Evolutionary conservation across 179 eudicot genomes (phyloP), one percentile per base, ranked within the genome.

Genomic region (Pouteria campechiana): DNA sequence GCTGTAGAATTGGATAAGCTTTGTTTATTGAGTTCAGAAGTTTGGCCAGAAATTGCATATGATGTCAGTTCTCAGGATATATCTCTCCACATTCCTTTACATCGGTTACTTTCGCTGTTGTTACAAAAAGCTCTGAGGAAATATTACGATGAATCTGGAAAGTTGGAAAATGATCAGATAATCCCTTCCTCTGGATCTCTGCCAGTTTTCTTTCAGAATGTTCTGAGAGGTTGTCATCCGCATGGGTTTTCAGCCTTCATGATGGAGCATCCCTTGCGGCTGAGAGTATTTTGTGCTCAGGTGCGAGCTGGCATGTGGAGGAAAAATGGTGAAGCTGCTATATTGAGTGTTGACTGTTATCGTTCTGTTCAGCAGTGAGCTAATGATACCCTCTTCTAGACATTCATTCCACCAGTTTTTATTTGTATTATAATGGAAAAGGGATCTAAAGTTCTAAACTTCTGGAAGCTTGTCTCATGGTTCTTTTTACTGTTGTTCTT

Each of bases 261-360:
- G 48, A 87, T 92, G 99, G 99, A 92, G 64, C 94, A 92, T 75
- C 93, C 96, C 54, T 65, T 92, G 38, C 92, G 79, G 45, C 77
- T 69, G 60, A 79, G 81, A 55, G 99, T 87, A 23, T 87, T 92
- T 59, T 92, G 99, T 51, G 80, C 96, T 40, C 75, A 92, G 73
- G 92, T 92, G 44, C 88, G 72, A 55, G 96, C 99, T 67, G 96
- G 94, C 23, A 82, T 92, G 96, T 92, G 99, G 99, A 76, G 79
- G 52, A 80, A 75, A 59, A 92, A 92, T 72, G 99, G 96, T 22
- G 99, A 92, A 50, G 68, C 78, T 64, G 80, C 99, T 25, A 45
- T 64, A 43, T 30, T 80, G 46, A 75, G 71, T 41, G 73, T 56
- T 48, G 92, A 92, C 42, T 79, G 76, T 79, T 92, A 92, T 49